Evolutionary conservation across 495 filamentous ascomycete genomes (phyloP).

Genomic region (Daldinia childiae): DNA sequence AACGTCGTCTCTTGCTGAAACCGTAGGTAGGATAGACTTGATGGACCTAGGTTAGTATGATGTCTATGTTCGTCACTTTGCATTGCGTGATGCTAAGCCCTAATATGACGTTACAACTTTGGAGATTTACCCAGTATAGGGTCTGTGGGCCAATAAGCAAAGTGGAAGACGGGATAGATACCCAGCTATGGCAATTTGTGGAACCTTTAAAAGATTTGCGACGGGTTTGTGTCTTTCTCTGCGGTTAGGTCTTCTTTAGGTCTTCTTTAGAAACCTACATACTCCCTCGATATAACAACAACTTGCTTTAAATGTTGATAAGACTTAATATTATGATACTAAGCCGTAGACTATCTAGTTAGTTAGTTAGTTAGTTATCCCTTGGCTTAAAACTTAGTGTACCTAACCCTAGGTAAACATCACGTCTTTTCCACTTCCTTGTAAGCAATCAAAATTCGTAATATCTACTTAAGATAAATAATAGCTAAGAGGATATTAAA

Average conservation of each 20-base stretch:
- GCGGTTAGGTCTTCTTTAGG: not conserved
- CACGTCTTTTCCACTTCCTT: not conserved
- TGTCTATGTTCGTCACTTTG: not conserved
- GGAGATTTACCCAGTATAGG: conserved; percentile 1
- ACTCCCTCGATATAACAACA: not conserved
- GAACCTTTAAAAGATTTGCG: conserved; percentile 14
- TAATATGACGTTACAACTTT: conserved; percentile 17
- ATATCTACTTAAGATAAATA: not conserved
- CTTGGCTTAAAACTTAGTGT: not conserved
- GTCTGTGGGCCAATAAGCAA: not conserved
- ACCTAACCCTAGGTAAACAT: not conserved
- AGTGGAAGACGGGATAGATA: not conserved
- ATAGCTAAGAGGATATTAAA: not conserved
- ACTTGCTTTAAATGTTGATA: not conserved
- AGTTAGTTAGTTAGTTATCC: too few species aligned
- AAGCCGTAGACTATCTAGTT: not conserved
- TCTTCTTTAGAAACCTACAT: not conserved
- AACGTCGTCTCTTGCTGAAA: not conserved
- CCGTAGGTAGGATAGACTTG: not conserved
- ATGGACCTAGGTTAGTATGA: too few species aligned
- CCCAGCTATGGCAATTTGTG: conserved; percentile 5
- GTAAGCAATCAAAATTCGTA: not conserved
- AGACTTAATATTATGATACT: not conserved
- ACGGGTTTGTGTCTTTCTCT: not conserved
- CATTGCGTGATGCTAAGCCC: conserved; percentile 16